phyloP scores from a whole-genome alignment of 306 rosid species.

The Erythrophleum fordii region DNA sequence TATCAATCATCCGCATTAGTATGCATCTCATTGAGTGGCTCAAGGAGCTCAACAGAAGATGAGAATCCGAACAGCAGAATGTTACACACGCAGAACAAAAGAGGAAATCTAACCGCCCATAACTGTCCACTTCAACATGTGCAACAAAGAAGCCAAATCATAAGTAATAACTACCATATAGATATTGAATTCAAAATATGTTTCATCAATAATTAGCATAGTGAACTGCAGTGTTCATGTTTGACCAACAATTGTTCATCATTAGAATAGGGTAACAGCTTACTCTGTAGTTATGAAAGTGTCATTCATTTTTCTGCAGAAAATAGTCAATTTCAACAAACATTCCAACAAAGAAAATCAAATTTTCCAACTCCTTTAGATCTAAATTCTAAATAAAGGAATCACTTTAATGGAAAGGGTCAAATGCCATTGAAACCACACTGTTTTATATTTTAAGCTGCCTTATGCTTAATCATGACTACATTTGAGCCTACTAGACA shows the following conservation, averaged over 20 bases:
- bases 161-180: conserved; percentile 36
- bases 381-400: neutral
- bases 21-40: conserved; percentile 40
- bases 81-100: conserved; percentile 41
- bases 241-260: conserved; percentile 30
- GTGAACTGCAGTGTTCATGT: conserved; percentile 39
- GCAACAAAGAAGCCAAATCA: conserved; percentile 42
- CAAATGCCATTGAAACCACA: neutral
- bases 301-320: conserved; percentile 34
- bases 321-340: conserved; percentile 35
- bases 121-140: conserved; percentile 48
- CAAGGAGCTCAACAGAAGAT: conserved; percentile 50
- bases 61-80: conserved; percentile 45
- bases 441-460: neutral
- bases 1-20: conserved; percentile 46
- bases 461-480: neutral
- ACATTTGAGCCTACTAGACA: neutral
- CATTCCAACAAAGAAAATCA: conserved; percentile 6
- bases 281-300: conserved; percentile 30
- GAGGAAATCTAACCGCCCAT: conserved; percentile 44
- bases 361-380: neutral
- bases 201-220: conserved; percentile 36
- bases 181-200: conserved; percentile 39
- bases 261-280: conserved; percentile 14
- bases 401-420: neutral